Evolutionary conservation across 176 grass and related monocot species (phyloP), one percentile per base, ranked within the genome.

Genomic region (Miscanthus lutarioriparius): DNA sequence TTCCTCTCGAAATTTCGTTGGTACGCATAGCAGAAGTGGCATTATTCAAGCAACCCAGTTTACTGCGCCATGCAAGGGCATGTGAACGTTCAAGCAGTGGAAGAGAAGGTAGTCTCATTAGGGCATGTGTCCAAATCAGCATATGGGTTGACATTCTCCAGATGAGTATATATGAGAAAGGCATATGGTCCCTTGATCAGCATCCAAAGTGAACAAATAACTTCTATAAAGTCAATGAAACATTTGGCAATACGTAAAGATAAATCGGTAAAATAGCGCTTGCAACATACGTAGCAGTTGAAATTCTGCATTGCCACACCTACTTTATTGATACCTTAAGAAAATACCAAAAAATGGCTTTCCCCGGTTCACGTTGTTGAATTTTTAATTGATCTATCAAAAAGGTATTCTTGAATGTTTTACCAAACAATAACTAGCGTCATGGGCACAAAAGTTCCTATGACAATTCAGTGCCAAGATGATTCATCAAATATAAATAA

Each of bases 121-220:
- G 45, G 25, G 41, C 83, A 67, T 58, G 53, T 32, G 73, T 38
- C 19, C 78, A 86, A 64, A 62, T 72, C 73, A 4, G 64, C 40
- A n/a, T 47, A 26, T 86, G 67, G 74, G 74, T 83, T 82, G 56
- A 7, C 74, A 90, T 48, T 26, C 67, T 74, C 76, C 58, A 51
- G 67, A 90, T 67, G 79, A 90, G 84, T 90, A 56, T 37, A 67
- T 43, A 48, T 73, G 74, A 86, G 66, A 82, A 72, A 88, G 72
- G 35, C 43, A 54, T 49, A 54, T 49, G 17, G 12, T 80, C 28
- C 11, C 30, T 72, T 72, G 33, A 35, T 44, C 35, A 77, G 65
- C n/a, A 38, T 86, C 11, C 44, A 44, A 89, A 36, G 43, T 28
- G 54, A 22, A 64, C 3, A 47, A 37, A 63, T 8, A 45, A 43